Base-by-base conservation (phyloP, 345 rosid genomes). In the Garcia nutans region DNA sequence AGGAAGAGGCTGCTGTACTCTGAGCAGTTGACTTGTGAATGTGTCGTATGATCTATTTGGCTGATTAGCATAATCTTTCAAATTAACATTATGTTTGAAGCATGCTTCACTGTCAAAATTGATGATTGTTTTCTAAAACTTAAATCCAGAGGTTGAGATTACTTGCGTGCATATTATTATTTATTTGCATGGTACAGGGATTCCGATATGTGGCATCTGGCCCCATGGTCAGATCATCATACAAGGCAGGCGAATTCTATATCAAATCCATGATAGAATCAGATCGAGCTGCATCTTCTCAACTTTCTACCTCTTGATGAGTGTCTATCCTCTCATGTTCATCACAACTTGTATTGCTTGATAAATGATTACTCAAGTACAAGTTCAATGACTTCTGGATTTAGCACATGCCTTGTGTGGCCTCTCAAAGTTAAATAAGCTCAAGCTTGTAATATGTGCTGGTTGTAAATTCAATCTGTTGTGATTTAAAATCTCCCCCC, bases 171-270 rank as follows among this genome's bases (percentile, higher is more conserved):
- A 70, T 70, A 42, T 58, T 17, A 73, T 47, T 33, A 19, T 24
- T 42, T 68, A 31, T 67, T 76, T 82, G 77, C 60, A 45, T 83
- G 76, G 42, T 57, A 70, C 89, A 93, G 98, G 98, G 99, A 78
- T 96, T 93, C 74, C 93, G 99, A 37, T 96, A 92, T 26, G 98
- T 96, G 62, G 99, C 98, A 75, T 96, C 97, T 60, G 98, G 99
- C 68, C 98, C 98, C 47, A 93, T 93, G 99, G 99, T 96, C 72
- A 88, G 97, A 83, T 96, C 99, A 66, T 96, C 99, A 12, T 96
- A 93, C 89, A 96, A 96, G 87, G 99, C 98, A 1, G 97, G 98
- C 62, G 99, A 96, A 83, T 92, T 88, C 88, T 96, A 93, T 84
- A 96, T 96, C 82, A 96, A 92, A 79, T 93, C 97, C 70, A 96